Conservation (phyloP, 2,329 filamentous ascomycete genomes). For the Penicillium sp. region DNA sequence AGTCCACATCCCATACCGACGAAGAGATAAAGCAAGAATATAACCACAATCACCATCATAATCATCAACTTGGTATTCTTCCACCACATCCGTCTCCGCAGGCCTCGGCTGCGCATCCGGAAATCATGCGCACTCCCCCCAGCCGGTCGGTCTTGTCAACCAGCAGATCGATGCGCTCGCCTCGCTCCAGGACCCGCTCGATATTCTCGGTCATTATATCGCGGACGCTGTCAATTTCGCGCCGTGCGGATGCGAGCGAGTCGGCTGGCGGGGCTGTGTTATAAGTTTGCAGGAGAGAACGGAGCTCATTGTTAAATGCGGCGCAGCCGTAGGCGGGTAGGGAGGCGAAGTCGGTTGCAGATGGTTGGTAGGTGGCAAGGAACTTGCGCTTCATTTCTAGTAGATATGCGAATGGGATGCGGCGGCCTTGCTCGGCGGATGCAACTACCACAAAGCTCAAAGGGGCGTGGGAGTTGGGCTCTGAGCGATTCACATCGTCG, state of each 20-base stretch:
- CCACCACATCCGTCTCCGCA: conserved; percentile 98
- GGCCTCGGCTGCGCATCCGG: conserved; percentile 74
- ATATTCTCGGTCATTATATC: conserved; percentile 97
- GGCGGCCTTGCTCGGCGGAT: conserved; percentile 72
- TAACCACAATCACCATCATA: conserved; percentile 64
- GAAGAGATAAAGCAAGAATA: conserved; percentile 68
- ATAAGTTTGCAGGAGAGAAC: conserved; percentile 74
- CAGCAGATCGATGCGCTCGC: conserved; percentile 87
- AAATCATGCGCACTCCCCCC: conserved; percentile 89
- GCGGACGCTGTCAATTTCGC: conserved; percentile 86
- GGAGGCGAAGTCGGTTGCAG: conserved; percentile 66
- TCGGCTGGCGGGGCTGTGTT: conserved; percentile 76
- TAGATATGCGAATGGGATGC: conserved; percentile 89
- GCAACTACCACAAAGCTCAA: conserved; percentile 91
- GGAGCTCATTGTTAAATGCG: conserved; percentile 76
- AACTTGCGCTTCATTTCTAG: conserved; percentile 88
- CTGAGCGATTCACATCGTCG: conserved; percentile 33
- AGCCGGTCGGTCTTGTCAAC: conserved; percentile 91
- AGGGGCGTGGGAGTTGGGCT: conserved; percentile 64
- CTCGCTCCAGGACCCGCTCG: conserved; percentile 79
- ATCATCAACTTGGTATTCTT: conserved; percentile 97
- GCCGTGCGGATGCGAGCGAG: conserved; percentile 75
- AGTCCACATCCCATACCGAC: conserved; percentile 70
- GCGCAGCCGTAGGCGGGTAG: conserved; percentile 88
- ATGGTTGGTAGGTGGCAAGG: conserved; percentile 63